Evolutionary conservation across 345 rosid species (phyloP).

Genomic region (Eucalyptus globulus): DNA sequence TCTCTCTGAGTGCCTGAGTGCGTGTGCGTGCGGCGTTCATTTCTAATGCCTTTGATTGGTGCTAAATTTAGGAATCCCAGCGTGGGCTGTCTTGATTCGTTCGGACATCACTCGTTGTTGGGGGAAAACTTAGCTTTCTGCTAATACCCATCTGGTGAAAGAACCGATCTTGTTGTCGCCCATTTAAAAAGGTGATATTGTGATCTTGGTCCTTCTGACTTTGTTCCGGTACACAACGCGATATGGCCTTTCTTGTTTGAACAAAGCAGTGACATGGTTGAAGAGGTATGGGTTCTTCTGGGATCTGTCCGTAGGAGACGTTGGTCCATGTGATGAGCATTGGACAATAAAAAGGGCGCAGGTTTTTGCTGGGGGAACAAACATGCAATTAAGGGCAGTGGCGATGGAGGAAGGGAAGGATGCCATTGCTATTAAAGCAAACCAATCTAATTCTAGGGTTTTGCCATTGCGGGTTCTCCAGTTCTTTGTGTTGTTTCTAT

Average conservation of each 20-base stretch:
- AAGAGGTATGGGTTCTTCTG: neutral
- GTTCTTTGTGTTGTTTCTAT: constrained; percentile 8
- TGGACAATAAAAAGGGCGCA: neutral
- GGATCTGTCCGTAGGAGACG: neutral
- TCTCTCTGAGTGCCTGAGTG: neutral
- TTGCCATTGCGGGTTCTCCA: constrained; percentile 14
- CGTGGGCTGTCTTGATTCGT: neutral
- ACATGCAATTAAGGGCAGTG: neutral
- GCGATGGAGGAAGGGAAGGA: constrained; percentile 4
- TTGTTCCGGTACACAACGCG: neutral
- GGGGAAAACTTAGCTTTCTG: neutral
- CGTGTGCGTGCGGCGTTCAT: neutral
- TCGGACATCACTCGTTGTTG: neutral
- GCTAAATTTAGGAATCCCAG: neutral
- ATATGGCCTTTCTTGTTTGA: neutral
- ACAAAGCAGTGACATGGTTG: neutral
- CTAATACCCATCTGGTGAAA: neutral
- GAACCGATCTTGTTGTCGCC: neutral
- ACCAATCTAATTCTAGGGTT: neutral
- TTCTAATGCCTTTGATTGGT: neutral
- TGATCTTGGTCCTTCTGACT: neutral
- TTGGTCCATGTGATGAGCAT: neutral
- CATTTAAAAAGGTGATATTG: neutral
- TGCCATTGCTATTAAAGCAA: neutral
- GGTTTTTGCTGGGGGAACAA: neutral